Evolutionary conservation across 139 green algal species (phyloP), one percentile per base, ranked within the genome.

Genomic region (Chlorella ohadii): DNA sequence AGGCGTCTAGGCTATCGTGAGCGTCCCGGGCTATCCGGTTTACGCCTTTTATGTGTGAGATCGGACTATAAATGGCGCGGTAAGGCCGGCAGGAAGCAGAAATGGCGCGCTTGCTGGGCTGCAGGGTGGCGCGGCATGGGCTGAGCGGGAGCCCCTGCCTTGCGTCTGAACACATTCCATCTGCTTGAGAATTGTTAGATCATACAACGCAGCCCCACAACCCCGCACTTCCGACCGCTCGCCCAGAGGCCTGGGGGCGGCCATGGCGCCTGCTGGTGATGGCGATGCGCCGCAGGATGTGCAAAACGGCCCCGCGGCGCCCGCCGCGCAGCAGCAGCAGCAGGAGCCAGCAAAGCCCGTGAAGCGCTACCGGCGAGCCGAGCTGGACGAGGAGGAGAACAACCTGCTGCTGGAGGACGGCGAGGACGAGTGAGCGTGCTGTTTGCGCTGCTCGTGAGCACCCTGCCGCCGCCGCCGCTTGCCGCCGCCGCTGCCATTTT

Each of bases 341-440:
- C 59, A 66, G 47, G 23, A 79, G 27, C 12, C 51, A 2, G 51
- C 12, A 59, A 85, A 77, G 64, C 68, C 81, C 34, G 56, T 39
- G n/a, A 96, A 94, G 86, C 87, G 93, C 0, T 96, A 95, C 51
- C 82, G 93, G 1, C 79, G 92, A 6, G 79, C 82, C 16, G 93
- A 96, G 31, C 77, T 96, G 0, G 93, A 96, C 28, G 93, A 94
- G 34, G 88, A 91, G 68, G 91, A 95, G 36, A 85, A 85, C 33
- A 66, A 89, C 4, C 39, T 87, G 23, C 70, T 92, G 11, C 51
- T 88, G 19, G 78, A 89, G 4, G 88, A 91, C 11, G 92, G 86
- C 6, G 76, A 87, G 23, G 81, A 90, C 17, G 81, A 81, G 67
- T 88, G 76, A 84, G 87, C 44, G 63, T 0, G 28, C 34, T 63